Base-by-base conservation (phyloP, 148 eudicot species). In the Pouteria glomerata region DNA sequence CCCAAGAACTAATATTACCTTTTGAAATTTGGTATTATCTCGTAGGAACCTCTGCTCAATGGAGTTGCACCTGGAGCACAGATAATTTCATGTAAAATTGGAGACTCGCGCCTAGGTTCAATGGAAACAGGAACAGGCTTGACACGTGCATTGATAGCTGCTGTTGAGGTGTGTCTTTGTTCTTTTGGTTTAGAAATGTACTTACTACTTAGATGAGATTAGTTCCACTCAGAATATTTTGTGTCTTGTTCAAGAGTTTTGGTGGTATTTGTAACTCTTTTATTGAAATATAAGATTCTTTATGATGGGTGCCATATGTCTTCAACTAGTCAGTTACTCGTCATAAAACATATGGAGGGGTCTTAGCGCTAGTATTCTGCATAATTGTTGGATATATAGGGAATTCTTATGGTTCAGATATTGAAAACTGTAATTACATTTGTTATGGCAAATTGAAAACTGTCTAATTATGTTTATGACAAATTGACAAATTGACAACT, bases 21-120 rank as follows among this genome's bases (percentile, higher is more conserved):
- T 21, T 29, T 57, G 12, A 71, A 65, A 56, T 44, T 31, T 56
- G 65, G 18, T 45, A 14, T 69, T n/a, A 50, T 41, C 34, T 21
- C 53, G 27, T 53, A 89, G 99, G 96, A 95, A 81, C 97, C 97
- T 44, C 77, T 95, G 80, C 75, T 95, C 72, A 95, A 91, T 88
- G 99, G 99, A 82, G 83, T 95, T 81, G 99, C 99, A 74, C 99
- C 99, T 61, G 99, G 99, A 73, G 99, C 99, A 70, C 99, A 95
- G 76, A 57, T 95, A 63, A 75, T 95, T 75, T 95, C 99, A 58
- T 95, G 99, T 81, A 95, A 91, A 84, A 95, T 95, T 69, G 97
- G 97, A 52, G 99, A 95, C 74, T 83, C 97, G 23, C 96, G 99
- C 42, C 77, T 95, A 75, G 97, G 97, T 63, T 86, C 96, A 63